These are phyloP conservation scores for Talaromyces proteolyticus DNA, from an alignment of 495 filamentous ascomycete genomes.

Conservation along the genomic window DNA sequence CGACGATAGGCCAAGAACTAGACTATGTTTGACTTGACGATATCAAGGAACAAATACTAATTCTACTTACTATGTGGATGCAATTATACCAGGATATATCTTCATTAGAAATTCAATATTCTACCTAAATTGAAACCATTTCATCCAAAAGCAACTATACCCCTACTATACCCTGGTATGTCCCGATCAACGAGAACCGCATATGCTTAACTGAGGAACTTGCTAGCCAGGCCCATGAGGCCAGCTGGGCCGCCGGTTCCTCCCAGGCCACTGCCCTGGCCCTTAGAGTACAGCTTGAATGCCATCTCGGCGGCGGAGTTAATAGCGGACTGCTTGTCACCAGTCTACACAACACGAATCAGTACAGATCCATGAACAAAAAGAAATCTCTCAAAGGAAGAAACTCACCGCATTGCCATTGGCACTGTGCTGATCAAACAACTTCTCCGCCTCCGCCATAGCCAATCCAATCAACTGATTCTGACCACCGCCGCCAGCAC, in stretches of 20 bases:
- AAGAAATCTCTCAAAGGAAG: conserved; percentile 7
- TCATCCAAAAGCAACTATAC: background rate
- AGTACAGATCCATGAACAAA: conserved; percentile 8
- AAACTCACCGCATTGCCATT: conserved; percentile 44
- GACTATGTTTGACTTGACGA: no score
- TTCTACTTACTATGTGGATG: no score
- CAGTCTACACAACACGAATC: conserved; percentile 21
- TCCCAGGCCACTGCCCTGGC: conserved; percentile 40
- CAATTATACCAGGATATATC: no score
- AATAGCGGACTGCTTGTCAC: conserved; percentile 57
- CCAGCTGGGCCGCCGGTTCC: conserved; percentile 41
- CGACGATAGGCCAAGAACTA: no score
- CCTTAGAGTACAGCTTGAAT: conserved; percentile 65
- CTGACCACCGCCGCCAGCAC: conserved; percentile 27
- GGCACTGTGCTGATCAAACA: conserved; percentile 56
- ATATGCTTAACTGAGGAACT: conserved; percentile 30
- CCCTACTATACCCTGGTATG: background rate
- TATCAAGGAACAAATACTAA: no score
- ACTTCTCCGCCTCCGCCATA: conserved; percentile 60
- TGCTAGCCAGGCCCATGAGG: conserved; percentile 53
- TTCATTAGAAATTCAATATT: no score
- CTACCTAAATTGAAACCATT: background rate
- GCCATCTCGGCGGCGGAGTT: conserved; percentile 58
- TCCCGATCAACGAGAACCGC: background rate
- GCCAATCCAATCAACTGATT: conserved; percentile 61